Conservation (phyloP, 2,329 filamentous ascomycete species). For the Penicillium capsulatum region DNA sequence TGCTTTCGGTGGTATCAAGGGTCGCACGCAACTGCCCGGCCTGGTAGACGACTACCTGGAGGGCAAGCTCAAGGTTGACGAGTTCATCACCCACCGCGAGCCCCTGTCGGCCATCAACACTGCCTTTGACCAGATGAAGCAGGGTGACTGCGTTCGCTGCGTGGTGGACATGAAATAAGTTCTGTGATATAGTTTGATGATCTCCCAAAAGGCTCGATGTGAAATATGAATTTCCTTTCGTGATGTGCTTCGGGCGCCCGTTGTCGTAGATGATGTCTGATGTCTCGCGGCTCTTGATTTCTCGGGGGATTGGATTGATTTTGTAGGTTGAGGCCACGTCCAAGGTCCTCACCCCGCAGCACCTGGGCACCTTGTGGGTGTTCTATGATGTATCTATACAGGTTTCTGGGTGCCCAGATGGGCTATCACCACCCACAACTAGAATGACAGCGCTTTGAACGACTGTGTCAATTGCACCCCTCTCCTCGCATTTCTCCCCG, state of each 20-base stretch:
- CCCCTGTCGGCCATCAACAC: slow-evolving; percentile 76
- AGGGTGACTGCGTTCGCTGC: slow-evolving; percentile 92
- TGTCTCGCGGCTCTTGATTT: not conserved
- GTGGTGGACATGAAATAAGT: slow-evolving; percentile 64
- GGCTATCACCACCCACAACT: no score
- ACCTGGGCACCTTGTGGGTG: slow-evolving; percentile 13
- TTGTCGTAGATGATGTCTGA: not conserved
- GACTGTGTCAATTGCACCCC: no score
- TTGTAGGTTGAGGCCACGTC: slow-evolving; percentile 8
- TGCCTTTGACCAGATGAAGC: slow-evolving; percentile 91
- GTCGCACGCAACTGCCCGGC: slow-evolving; percentile 81
- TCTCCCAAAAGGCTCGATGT: slow-evolving; percentile 18
- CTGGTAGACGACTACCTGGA: slow-evolving; percentile 86
- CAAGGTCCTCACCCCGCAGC: slow-evolving; percentile 20
- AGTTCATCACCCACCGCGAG: slow-evolving; percentile 98
- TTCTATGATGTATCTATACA: not conserved
- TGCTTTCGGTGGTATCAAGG: slow-evolving; percentile 97
- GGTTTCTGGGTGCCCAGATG: no score
- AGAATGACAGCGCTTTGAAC: no score
- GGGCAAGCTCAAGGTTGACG: slow-evolving; percentile 92
- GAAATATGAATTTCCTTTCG: slow-evolving; percentile 22
- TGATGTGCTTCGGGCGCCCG: not conserved
- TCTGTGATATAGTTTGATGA: slow-evolving; percentile 6
- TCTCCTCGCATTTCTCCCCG: no score
- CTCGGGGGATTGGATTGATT: slow-evolving; percentile 1